Evolutionary conservation across 768 basidiomycete genomes (phyloP), one percentile per base, ranked within the genome.

Genomic region (Hygrocybe coccinea): DNA sequence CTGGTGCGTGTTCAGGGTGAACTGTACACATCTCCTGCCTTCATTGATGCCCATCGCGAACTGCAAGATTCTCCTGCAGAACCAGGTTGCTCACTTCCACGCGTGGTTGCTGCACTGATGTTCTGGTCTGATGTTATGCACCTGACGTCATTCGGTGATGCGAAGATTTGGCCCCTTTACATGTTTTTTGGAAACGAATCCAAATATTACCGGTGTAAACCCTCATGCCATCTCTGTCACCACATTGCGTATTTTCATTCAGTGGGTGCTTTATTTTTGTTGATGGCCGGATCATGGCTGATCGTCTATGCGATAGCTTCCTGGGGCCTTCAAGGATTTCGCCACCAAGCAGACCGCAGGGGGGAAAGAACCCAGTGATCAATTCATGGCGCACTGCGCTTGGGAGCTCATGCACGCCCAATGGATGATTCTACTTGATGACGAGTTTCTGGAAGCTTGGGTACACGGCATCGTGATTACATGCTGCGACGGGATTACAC

Each of bases 101-200:
- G n/a, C 15, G 17, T 19, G 14, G 24, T 29, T 25, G 24, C 21
- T 47, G 25, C 17, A 12, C 14, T 47, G 46, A 47, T 47, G 46
- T 41, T 41, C 39, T 14, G 15, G 15, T 74, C 71, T 0, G 72
- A 74, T 54, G 65, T 65, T 1, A 76, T 70, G 0, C 70, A 71
- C 52, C 63, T 74, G 3, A 56, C 70, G 1, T 60, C 63, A 5
- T 76, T 76, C 55, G 73, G 74, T 0, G 62, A 51, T 34, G 67
- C 69, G 0, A 59, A 60, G 0, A 60, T 74, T 5, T 79, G 74
- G 77, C 76, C 76, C 2, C 49, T 74, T 0, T 79, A 79, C 51
- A 39, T 69, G 0, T 71, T 57, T 44, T 65, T 76, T 45, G 73
- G 72, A 0, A 71, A 71, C 25, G 62, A 69, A 10, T 74, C 70